These are phyloP conservation scores for Cronartium quercuum DNA, from an alignment of 1,284 basidiomycete genomes.

Conservation along the genomic window DNA sequence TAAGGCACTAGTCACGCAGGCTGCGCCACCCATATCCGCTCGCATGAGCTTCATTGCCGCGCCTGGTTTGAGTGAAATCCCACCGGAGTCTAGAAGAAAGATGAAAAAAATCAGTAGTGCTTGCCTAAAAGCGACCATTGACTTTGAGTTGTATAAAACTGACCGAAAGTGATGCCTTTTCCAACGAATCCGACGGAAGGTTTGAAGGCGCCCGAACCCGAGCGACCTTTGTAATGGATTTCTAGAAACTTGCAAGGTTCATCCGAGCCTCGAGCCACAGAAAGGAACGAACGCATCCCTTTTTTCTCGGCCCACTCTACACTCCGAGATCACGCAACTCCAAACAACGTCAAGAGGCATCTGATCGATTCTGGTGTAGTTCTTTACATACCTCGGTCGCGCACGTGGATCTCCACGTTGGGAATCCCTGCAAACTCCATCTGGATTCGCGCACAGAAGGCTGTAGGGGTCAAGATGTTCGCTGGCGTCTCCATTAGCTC, in stretches of 20 bases:
- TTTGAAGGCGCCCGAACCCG: conserved; percentile 49
- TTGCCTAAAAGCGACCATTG: background rate
- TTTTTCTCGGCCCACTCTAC: conserved; percentile 34
- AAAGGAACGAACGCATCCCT: conserved; percentile 63
- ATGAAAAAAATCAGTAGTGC: no score
- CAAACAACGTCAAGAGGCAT: background rate
- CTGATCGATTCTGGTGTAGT: background rate
- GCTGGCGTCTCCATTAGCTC: conserved; percentile 76
- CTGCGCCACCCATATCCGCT: conserved; percentile 82
- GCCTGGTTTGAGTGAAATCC: conserved; percentile 74
- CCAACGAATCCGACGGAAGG: conserved; percentile 72
- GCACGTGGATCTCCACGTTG: conserved; percentile 65
- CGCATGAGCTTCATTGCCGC: conserved; percentile 67
- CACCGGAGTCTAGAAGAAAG: conserved; percentile 61
- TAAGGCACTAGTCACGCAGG: conserved; percentile 65
- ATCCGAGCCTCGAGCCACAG: conserved; percentile 71
- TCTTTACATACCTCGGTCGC: conserved; percentile 55
- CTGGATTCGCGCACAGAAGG: conserved; percentile 57
- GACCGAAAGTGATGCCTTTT: conserved; percentile 71
- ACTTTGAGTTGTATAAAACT: background rate
- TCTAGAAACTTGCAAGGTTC: conserved; percentile 83
- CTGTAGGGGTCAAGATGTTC: conserved; percentile 71
- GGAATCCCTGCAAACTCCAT: conserved; percentile 63
- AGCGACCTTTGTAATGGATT: conserved; percentile 74
- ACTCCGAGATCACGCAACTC: background rate